Base-by-base conservation (phyloP, 2,329 filamentous ascomycete species). In the Alternaria sp. region DNA sequence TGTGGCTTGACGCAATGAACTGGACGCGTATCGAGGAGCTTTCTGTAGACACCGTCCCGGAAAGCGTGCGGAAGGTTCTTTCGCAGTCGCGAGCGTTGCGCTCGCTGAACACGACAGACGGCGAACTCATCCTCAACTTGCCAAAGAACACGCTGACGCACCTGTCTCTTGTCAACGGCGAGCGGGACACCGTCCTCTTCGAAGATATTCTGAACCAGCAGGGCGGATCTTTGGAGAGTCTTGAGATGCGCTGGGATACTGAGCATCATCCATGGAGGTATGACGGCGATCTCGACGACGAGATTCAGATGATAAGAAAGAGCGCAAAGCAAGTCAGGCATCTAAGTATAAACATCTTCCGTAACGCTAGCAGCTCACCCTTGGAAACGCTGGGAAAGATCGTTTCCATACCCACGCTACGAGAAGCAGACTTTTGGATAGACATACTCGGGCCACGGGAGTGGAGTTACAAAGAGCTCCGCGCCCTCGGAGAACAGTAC, bases 1-100 rank as follows among this genome's bases (percentile, higher is more conserved):
- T 69, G 2, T 70, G 66, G 66, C 30, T 67, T 3, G 66, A 67
- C 43, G 65, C 65, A 2, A 70, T 69, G 64, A 58, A 67, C 50
- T 67, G 62, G 61, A 55, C 51, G 6, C 10, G 43, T 19, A 44
- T 69, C 3, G 62, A 69, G 23, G 58, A 62, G n/a, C 25, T 64
- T 21, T 11, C 25, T 2, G 26, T 57, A 54, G 47, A 21, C 6
- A 45, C 49, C 36, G 25, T 23, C 19, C 19, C 19, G 19, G 32
- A 51, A 11, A 36, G 21, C 21, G 19, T 44, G 7, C 15, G 25
- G 10, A 30, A 52, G 9, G 32, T 32, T 10, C 30, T 52, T 4
- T 25, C 13, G 23, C 36, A 17, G 6, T 44, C 66, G 15, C 21
- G 12, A 11, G 49, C 47, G 5, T 19, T 68, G 28, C 30, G 28